Evolutionary conservation across 75 land plant genomes (phyloP).

Genomic region (Cupressus sempervirens): DNA sequence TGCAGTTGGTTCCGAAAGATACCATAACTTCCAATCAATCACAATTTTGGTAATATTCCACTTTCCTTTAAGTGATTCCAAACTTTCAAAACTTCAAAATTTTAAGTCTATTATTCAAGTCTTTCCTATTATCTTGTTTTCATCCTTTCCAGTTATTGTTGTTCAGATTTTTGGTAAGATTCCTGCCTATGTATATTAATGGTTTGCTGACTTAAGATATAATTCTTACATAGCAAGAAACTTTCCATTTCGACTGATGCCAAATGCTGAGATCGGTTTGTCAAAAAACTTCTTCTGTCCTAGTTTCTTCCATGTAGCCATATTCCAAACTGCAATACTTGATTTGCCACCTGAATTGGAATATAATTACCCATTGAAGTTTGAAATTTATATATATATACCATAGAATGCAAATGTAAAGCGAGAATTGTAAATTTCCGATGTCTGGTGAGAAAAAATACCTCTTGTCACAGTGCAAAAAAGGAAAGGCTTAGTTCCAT

Average conservation of each 20-base stretch:
- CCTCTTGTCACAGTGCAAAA: conserved; percentile 73
- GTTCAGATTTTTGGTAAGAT: not conserved
- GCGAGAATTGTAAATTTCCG: not conserved
- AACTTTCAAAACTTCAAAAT: not conserved
- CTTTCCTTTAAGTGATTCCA: not conserved
- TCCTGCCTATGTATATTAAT: not conserved
- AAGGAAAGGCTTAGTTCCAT: conserved; percentile 87
- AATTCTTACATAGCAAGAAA: conserved; percentile 73
- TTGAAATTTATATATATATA: not conserved
- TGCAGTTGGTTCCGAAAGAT: not conserved
- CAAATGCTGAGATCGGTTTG: conserved; percentile 65
- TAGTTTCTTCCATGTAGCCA: conserved; percentile 77
- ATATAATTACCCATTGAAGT: not conserved
- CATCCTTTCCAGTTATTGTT: not conserved
- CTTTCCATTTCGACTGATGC: conserved; percentile 79
- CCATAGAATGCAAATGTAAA: not conserved
- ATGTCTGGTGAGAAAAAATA: conserved; percentile 8
- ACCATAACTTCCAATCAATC: not conserved
- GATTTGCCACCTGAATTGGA: conserved; percentile 50
- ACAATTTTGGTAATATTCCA: not conserved
- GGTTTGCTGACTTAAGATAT: not conserved
- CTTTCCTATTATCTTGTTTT: not conserved
- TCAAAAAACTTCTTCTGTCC: conserved; percentile 64
- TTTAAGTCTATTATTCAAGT: not conserved
- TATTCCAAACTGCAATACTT: conserved; percentile 70